A percentile compares a stretch with the other conserved stretches of the same genome.
Conservation (phyloP, 1,139 yeast genomes). For the Meyerozyma smithsonii region DNA sequence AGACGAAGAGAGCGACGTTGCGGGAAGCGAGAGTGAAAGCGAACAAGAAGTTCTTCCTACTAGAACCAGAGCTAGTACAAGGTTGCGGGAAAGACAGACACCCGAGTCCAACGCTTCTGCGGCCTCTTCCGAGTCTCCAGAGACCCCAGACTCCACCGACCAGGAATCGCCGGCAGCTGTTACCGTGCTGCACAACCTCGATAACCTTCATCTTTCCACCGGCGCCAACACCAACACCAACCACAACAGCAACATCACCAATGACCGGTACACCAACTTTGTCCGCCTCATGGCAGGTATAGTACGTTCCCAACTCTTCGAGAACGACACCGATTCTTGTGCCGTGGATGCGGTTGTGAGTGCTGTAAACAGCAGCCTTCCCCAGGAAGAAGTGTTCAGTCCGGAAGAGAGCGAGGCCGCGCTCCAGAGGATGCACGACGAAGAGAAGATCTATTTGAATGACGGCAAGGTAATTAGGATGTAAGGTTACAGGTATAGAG, state of each 20-base stretch:
- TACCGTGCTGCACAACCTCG: slow-evolving; percentile 23
- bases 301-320: slow-evolving; percentile 44
- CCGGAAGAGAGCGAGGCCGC: slow-evolving; percentile 52
- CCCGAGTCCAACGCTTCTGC: neutral
- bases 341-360: slow-evolving; percentile 39
- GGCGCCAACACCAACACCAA: slow-evolving; percentile 9
- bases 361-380: slow-evolving; percentile 46
- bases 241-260: slow-evolving; percentile 29
- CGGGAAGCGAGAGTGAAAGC: slow-evolving; percentile 12
- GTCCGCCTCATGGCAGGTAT: slow-evolving; percentile 43
- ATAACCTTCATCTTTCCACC: slow-evolving; percentile 19
- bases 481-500: slow-evolving; percentile 17
- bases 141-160: neutral
- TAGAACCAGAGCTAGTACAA: slow-evolving; percentile 14
- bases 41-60: slow-evolving; percentile 19
- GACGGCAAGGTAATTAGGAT: slow-evolving; percentile 64
- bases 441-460: slow-evolving; percentile 50
- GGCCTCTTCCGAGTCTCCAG: slow-evolving; percentile 2
- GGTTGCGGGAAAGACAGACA: slow-evolving; percentile 3
- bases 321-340: slow-evolving; percentile 40
- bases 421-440: slow-evolving; percentile 45
- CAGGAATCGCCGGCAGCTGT: slow-evolving; percentile 11
- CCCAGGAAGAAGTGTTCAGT: slow-evolving; percentile 59
- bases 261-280: slow-evolving; percentile 44
- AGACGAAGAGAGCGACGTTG: slow-evolving; percentile 14